Evolutionary conservation across 352 stramenopile genomes (phyloP).

Genomic region (Globisporangium irregulare): DNA sequence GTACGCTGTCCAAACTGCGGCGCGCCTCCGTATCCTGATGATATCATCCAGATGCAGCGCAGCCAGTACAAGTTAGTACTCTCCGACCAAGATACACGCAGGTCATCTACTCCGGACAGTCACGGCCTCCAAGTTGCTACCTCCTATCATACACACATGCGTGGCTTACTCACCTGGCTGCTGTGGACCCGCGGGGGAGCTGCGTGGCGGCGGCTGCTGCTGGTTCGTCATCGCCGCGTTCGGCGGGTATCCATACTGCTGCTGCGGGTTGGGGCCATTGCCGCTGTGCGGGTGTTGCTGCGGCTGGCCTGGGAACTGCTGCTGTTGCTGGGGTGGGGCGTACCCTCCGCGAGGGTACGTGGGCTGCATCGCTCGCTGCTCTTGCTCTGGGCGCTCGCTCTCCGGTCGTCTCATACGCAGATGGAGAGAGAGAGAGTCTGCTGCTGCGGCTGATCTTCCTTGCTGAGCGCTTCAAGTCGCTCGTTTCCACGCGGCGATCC

Average conservation of each 20-base stretch:
- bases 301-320: constrained; percentile 19
- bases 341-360: constrained; percentile 44
- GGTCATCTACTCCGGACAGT: neutral
- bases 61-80: neutral
- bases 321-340: constrained; percentile 14
- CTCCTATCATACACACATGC: neutral
- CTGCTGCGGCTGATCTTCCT: neutral
- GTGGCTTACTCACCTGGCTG: constrained; percentile 5
- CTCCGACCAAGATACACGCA: neutral
- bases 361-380: constrained; percentile 29
- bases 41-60: neutral
- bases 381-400: neutral
- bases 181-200: constrained; percentile 11
- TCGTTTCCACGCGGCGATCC: constrained; percentile 17
- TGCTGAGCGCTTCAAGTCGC: constrained; percentile 9
- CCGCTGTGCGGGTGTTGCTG: constrained; percentile 30
- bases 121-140: neutral
- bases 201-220: constrained; percentile 10
- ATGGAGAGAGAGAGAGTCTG: neutral
- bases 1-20: constrained; percentile 21
- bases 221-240: constrained; percentile 11
- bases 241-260: constrained; percentile 15
- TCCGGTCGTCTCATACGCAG: neutral
- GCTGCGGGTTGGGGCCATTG: neutral
- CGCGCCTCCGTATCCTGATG: constrained; percentile 10